Base-by-base conservation (phyloP, 1,284 basidiomycete species). In the Ustilago bromivora region DNA sequence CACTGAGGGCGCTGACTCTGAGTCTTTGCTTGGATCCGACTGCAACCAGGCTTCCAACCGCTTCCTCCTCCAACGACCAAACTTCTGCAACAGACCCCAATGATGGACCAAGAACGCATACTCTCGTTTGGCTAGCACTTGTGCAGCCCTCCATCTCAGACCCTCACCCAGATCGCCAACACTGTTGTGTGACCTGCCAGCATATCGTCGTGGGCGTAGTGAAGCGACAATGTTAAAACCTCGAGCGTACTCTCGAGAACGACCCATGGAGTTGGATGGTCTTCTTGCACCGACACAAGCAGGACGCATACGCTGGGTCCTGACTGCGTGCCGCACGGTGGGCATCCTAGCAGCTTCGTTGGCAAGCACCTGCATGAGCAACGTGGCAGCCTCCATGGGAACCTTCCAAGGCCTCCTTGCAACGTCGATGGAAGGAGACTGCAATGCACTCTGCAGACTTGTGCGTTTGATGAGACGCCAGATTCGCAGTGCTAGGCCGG, bases 391-490 rank as follows among this genome's bases (percentile, higher is more conserved):
- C 38, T 72, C 60, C 2, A 72, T 47, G 3, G 78, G 70, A 19
- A 82, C 46, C 54, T 63, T 64, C 77, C 77, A 79, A 0, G 66
- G 66, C 28, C 31, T 43, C 36, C 23, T 38, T 13, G 76, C 60
- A 6, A 71, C 75, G 32, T 74, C 64, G 43, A 57, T 55, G 28
- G 36, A 4, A 6, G 54, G 23, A 2, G 57, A 64, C 36, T 56
- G 60, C 35, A 63, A 53, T 32, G 60, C 57, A 53, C 78, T 79
- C 40, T 77, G 67, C 23, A 70, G 32, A 52, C 75, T 76, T 17
- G 65, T 68, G 10, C 73, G 74, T 65, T 82, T 82, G 40, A 79
- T 60, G n/a, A 80, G 56, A 41, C 66, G 73, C 80, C 80, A 83
- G n/a, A 82, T 43, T 19, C 76, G 75, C 53, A 82, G 35, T 12